A percentile compares a stretch with the other conserved stretches of the same genome.
Evolutionary conservation across 345 rosid species (phyloP).

Genomic region (Anastatica hierochuntica): DNA sequence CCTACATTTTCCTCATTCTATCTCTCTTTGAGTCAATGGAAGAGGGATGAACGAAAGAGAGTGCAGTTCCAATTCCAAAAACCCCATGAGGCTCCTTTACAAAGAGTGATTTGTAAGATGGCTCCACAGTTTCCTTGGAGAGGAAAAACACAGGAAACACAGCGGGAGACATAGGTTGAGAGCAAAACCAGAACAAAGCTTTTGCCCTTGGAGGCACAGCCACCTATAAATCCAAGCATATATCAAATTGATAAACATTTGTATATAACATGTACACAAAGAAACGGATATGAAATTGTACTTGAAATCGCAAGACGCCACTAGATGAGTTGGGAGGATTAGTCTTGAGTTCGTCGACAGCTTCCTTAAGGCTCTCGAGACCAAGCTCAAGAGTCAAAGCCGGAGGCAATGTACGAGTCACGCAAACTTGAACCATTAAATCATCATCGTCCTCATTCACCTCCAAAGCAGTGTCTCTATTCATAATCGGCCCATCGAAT

Average conservation of each 20-base stretch:
- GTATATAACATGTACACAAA: not conserved
- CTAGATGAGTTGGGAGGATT: slow-evolving; percentile 47
- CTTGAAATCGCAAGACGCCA: slow-evolving; percentile 72
- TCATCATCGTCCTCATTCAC: slow-evolving; percentile 36
- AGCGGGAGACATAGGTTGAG: slow-evolving; percentile 41
- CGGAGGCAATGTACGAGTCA: slow-evolving; percentile 62
- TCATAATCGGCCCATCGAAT: slow-evolving; percentile 48
- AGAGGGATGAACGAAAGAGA: slow-evolving; percentile 42
- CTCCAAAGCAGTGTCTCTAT: slow-evolving; percentile 21
- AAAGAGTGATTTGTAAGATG: slow-evolving; percentile 43
- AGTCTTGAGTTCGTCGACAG: slow-evolving; percentile 46
- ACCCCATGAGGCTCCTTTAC: slow-evolving; percentile 51
- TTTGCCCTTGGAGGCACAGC: slow-evolving; percentile 86
- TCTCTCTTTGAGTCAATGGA: slow-evolving; percentile 20
- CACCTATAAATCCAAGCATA: slow-evolving; percentile 37
- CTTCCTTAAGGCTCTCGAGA: slow-evolving; percentile 42
- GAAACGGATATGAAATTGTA: not conserved
- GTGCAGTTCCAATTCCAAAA: slow-evolving; percentile 73
- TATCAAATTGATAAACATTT: not conserved
- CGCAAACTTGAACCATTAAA: slow-evolving; percentile 49
- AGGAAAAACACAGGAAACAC: slow-evolving; percentile 77
- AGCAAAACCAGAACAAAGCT: slow-evolving; percentile 76
- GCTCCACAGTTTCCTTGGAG: slow-evolving; percentile 43
- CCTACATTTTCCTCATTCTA: slow-evolving; percentile 42
- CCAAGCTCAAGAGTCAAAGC: slow-evolving; percentile 76